A percentile compares a stretch with the other conserved stretches of the same genome.
phyloP scores from a whole-genome alignment of 2,329 filamentous ascomycete species.

The Coniosporium tulheliwenetii region DNA sequence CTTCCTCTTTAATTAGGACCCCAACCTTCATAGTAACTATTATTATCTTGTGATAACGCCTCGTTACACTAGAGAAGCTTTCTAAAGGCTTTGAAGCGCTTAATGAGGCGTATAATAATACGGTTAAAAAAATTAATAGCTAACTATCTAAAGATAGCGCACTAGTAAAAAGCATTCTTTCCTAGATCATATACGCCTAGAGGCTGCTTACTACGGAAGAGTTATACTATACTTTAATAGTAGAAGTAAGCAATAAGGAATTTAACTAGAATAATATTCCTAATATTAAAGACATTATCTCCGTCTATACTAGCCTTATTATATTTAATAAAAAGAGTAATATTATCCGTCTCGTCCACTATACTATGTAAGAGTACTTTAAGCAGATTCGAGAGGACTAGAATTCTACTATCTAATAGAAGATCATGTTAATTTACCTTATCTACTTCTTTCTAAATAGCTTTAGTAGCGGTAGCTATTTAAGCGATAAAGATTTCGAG shows the following conservation, averaged over 20 bases:
- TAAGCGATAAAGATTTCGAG: constrained; percentile 5
- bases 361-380: constrained; percentile 14
- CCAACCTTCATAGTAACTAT: too few species aligned
- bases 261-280: constrained; percentile 13
- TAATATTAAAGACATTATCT: constrained; percentile 7
- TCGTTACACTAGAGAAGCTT: constrained; percentile 18
- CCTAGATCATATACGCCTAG: constrained; percentile 25
- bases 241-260: constrained; percentile 11
- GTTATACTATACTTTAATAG: constrained; percentile 27
- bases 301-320: constrained; percentile 16
- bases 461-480: constrained; percentile 8
- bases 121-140: constrained; percentile 26
- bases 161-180: constrained; percentile 23
- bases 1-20: too few species aligned
- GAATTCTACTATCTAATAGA: constrained; percentile 8
- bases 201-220: constrained; percentile 18
- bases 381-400: constrained; percentile 11
- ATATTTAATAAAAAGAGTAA: constrained; percentile 12
- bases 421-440: constrained; percentile 12
- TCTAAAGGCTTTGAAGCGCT: constrained; percentile 11
- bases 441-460: constrained; percentile 14
- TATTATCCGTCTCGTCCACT: constrained; percentile 14
- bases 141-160: constrained; percentile 17
- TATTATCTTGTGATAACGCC: too few species aligned
- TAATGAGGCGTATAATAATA: constrained; percentile 23